phyloP scores from a whole-genome alignment of 192 early-diverging fungal genomes.

The Linnemannia exigua region DNA sequence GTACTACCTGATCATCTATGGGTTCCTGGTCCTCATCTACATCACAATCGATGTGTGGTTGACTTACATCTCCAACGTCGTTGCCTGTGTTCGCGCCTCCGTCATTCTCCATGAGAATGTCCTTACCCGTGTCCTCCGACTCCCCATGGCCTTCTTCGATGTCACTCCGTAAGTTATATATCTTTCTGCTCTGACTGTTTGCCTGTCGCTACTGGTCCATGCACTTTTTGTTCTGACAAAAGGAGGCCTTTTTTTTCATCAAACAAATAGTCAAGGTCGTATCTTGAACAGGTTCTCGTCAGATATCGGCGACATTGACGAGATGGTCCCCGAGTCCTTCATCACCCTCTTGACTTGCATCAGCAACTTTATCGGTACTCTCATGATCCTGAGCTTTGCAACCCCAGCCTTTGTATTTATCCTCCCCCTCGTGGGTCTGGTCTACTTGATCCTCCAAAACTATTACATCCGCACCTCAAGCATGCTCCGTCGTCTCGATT shows the following conservation, averaged over 20 bases:
- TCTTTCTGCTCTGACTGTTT: background rate
- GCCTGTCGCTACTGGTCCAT: background rate
- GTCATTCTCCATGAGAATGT: constrained; percentile 24
- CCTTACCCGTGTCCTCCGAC: constrained; percentile 61
- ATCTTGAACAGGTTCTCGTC: constrained; percentile 88
- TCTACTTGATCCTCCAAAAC: constrained; percentile 70
- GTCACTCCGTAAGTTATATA: constrained; percentile 64
- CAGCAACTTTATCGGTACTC: constrained; percentile 63
- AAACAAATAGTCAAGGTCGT: constrained; percentile 34
- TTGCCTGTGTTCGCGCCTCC: constrained; percentile 12
- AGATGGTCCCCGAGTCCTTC: constrained; percentile 63
- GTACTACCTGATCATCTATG: constrained; percentile 33
- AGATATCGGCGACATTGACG: constrained; percentile 87
- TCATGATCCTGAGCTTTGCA: constrained; percentile 70
- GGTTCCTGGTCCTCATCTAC: background rate
- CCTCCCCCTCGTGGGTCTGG: constrained; percentile 60
- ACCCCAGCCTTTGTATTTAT: constrained; percentile 78
- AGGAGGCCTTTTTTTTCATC: background rate
- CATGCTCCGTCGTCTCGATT: constrained; percentile 86
- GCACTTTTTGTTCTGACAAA: background rate
- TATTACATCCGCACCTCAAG: constrained; percentile 84
- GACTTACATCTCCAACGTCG: constrained; percentile 14
- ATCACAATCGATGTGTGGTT: constrained; percentile 26
- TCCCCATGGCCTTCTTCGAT: constrained; percentile 75
- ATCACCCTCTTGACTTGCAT: constrained; percentile 59